These are phyloP conservation scores for Volvox carteri DNA, from an alignment of 163 green algal species.

Conservation along the genomic window DNA sequence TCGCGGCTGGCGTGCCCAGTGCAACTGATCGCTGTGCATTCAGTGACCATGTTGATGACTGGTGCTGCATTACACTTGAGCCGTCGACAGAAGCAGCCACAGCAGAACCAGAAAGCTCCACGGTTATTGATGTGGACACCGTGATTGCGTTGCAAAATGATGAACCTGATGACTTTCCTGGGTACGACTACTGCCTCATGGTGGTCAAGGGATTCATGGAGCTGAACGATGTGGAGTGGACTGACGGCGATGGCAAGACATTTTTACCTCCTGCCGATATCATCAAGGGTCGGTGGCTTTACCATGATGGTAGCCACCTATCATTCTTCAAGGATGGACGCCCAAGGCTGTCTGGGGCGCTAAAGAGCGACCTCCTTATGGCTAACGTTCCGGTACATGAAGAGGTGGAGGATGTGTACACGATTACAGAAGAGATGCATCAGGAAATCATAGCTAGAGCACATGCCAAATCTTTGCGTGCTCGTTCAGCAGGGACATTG, in stretches of 20 bases:
- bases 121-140: not conserved
- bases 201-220: not conserved
- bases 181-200: constrained; percentile 11
- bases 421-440: no score
- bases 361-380: no score
- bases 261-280: not conserved
- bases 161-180: not conserved
- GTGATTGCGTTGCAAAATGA: not conserved
- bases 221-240: not conserved
- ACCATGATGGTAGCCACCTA: no score
- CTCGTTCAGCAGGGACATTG: no score
- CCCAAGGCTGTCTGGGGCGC: no score
- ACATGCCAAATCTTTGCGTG: no score
- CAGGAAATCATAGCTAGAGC: no score
- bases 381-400: no score
- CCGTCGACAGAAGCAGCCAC: not conserved
- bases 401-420: no score
- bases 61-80: not conserved
- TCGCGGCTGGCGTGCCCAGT: not conserved
- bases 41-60: not conserved
- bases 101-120: not conserved
- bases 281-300: not conserved
- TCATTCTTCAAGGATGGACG: no score
- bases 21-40: not conserved
- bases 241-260: not conserved